A percentile compares a stretch with the other conserved stretches of the same genome.
phyloP scores from a whole-genome alignment of 2,329 filamentous ascomycete species.

The Trichophyton equinum region DNA sequence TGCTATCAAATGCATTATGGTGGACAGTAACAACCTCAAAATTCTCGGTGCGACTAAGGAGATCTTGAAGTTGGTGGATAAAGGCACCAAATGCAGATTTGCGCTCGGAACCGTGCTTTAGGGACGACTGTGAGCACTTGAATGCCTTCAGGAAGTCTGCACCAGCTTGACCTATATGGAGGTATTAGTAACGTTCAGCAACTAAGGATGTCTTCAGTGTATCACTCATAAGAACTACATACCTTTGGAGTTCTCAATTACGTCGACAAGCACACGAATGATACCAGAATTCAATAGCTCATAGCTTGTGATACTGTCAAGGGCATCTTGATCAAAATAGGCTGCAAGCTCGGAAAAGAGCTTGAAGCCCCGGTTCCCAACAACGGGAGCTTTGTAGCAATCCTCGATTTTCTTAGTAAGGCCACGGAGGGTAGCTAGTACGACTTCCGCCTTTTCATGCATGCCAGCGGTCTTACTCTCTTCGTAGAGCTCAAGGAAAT shows the following conservation, averaged over 20 bases:
- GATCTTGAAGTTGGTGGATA: slow-evolving; percentile 86
- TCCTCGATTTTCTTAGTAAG: slow-evolving; percentile 59
- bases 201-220: not conserved
- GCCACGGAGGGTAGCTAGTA: slow-evolving; percentile 57
- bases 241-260: slow-evolving; percentile 60
- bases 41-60: slow-evolving; percentile 91
- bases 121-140: slow-evolving; percentile 55
- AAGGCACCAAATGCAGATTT: slow-evolving; percentile 80
- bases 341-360: slow-evolving; percentile 65
- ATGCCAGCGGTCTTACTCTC: slow-evolving; percentile 59
- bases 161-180: slow-evolving; percentile 44
- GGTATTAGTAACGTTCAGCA: slow-evolving; percentile 5
- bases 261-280: slow-evolving; percentile 66
- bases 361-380: slow-evolving; percentile 40
- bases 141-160: slow-evolving; percentile 83
- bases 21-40: slow-evolving; percentile 96
- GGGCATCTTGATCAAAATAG: slow-evolving; percentile 77
- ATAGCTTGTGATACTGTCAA: slow-evolving; percentile 90
- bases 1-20: slow-evolving; percentile 42
- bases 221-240: slow-evolving; percentile 9
- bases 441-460: slow-evolving; percentile 65
- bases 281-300: slow-evolving; percentile 85
- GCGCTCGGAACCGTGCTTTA: slow-evolving; percentile 42
- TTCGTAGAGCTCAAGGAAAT: slow-evolving; percentile 74
- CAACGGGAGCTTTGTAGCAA: slow-evolving; percentile 47